Evolutionary conservation across 345 rosid genomes (phyloP).

Genomic region (Camelina hispida): DNA sequence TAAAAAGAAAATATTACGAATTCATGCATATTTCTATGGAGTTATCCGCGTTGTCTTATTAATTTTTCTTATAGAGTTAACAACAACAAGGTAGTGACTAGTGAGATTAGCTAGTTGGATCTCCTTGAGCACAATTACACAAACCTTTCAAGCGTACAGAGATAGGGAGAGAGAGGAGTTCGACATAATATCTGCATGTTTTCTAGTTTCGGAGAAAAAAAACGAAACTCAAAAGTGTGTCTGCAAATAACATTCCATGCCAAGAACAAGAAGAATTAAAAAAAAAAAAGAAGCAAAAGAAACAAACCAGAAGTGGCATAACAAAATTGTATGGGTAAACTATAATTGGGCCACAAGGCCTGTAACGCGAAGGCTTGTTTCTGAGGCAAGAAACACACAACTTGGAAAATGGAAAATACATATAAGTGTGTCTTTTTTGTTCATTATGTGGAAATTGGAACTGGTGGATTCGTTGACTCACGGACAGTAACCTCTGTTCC

Average conservation of each 20-base stretch:
- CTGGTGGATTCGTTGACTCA: not conserved
- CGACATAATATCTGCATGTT: not conserved
- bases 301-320: not conserved
- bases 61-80: not conserved
- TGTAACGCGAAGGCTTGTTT: not conserved
- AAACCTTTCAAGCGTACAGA: not conserved
- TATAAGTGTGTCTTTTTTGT: no score
- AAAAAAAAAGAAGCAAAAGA: not conserved
- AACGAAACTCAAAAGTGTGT: not conserved
- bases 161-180: not conserved
- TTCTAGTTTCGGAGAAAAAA: not conserved
- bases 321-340: not conserved
- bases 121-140: not conserved
- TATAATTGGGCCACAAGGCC: not conserved
- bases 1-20: not conserved
- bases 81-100: not conserved
- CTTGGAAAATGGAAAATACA: not conserved
- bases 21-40: not conserved
- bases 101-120: not conserved
- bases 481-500: not conserved
- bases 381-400: not conserved
- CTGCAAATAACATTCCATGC: not conserved
- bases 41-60: not conserved
- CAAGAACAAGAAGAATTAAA: not conserved
- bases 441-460: not conserved